Conservation (phyloP, 2,329 filamentous ascomycete genomes). For the Plectosphaerella sp. region DNA sequence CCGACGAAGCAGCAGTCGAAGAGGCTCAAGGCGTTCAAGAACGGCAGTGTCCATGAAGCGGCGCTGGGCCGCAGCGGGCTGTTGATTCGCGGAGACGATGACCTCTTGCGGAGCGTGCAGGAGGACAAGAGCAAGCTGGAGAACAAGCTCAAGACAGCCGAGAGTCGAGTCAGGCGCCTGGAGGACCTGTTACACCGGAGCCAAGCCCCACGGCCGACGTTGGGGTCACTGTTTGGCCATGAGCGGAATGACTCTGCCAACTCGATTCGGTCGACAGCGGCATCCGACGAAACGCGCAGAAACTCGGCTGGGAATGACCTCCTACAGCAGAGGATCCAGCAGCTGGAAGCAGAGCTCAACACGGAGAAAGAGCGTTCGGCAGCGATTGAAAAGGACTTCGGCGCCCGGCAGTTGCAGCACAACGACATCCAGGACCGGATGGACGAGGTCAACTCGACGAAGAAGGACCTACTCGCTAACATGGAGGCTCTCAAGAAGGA, state of each 20-base stretch:
- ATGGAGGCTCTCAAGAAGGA: slow-evolving; percentile 89
- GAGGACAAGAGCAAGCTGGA: slow-evolving; percentile 76
- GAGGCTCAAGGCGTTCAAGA: slow-evolving; percentile 89
- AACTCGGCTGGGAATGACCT: slow-evolving; percentile 43
- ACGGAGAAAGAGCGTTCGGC: slow-evolving; percentile 66
- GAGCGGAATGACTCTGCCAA: slow-evolving; percentile 45
- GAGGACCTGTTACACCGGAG: slow-evolving; percentile 86
- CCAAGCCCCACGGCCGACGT: slow-evolving; percentile 49
- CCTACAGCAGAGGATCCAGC: slow-evolving; percentile 44
- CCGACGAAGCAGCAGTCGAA: slow-evolving; percentile 85
- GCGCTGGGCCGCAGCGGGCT: slow-evolving; percentile 81
- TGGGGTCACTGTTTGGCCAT: slow-evolving; percentile 50
- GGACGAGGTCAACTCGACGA: slow-evolving; percentile 85
- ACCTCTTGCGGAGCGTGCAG: slow-evolving; percentile 70
- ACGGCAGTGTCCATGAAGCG: slow-evolving; percentile 91
- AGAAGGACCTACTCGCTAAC: slow-evolving; percentile 90
- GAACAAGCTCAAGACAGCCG: slow-evolving; percentile 72
- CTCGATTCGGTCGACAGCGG: slow-evolving; percentile 39
- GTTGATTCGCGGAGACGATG: slow-evolving; percentile 81
- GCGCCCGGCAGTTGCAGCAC: slow-evolving; percentile 50
- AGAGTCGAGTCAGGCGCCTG: slow-evolving; percentile 83
- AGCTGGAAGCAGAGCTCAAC: slow-evolving; percentile 71
- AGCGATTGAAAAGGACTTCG: slow-evolving; percentile 66
- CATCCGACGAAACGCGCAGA: slow-evolving; percentile 36
- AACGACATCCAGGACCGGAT: slow-evolving; percentile 64